These are phyloP conservation scores for Thraustochytrium sp. DNA, from an alignment of 352 stramenopile genomes.

Conservation along the genomic window DNA sequence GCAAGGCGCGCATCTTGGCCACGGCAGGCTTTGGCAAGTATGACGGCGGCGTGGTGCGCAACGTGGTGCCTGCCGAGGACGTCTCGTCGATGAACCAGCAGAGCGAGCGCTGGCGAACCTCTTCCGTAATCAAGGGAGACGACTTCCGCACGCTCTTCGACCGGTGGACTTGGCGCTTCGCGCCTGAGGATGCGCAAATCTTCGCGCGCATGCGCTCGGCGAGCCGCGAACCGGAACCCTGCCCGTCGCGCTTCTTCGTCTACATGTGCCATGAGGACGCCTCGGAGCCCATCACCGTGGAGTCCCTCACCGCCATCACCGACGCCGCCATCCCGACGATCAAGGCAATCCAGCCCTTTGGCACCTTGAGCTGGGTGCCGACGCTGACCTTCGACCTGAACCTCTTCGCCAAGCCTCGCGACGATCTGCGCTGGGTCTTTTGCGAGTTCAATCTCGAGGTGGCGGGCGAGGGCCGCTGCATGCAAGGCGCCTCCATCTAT, in stretches of 20 bases:
- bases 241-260: background rate
- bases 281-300: background rate
- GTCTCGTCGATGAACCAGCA: background rate
- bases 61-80: background rate
- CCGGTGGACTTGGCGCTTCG: background rate
- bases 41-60: background rate
- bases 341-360: background rate
- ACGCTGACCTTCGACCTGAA: background rate
- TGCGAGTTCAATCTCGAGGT: constrained; percentile 12
- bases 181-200: background rate
- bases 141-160: background rate
- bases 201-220: background rate
- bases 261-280: background rate
- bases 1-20: background rate
- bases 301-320: background rate
- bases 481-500: background rate
- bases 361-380: background rate
- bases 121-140: background rate
- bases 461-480: background rate
- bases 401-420: background rate
- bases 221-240: background rate
- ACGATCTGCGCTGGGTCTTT: background rate
- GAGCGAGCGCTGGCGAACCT: background rate
- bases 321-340: background rate
- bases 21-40: background rate